These are phyloP conservation scores for Zelopaecilomyces penicillatus DNA, from an alignment of 2,329 filamentous ascomycete genomes.

Conservation along the genomic window DNA sequence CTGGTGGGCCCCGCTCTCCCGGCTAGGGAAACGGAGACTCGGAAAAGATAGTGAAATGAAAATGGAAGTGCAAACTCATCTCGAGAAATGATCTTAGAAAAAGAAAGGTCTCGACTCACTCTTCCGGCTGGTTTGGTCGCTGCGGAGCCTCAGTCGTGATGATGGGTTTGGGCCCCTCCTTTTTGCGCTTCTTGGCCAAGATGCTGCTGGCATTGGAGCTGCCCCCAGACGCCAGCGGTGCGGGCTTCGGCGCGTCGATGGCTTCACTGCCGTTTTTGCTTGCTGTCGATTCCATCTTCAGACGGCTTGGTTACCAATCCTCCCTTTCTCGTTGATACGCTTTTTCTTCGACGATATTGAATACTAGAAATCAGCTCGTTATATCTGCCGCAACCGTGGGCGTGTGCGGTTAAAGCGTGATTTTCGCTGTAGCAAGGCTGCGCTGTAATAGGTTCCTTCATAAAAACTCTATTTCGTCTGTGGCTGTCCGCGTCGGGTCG, in stretches of 20 bases:
- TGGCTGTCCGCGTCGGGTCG: too few species aligned
- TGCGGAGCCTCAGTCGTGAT: conserved; percentile 55
- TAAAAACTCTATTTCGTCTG: too few species aligned
- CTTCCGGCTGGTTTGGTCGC: conserved; percentile 8
- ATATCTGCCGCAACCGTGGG: too few species aligned
- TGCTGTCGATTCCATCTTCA: background rate
- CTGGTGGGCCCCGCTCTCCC: too few species aligned
- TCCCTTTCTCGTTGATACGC: background rate
- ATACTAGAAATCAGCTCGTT: too few species aligned
- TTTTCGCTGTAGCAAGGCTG: too few species aligned
- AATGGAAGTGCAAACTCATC: background rate
- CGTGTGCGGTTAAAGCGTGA: too few species aligned
- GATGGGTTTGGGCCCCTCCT: conserved; percentile 66
- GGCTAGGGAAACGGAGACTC: too few species aligned
- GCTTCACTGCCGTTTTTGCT: conserved; percentile 23
- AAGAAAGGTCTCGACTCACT: conserved; percentile 27
- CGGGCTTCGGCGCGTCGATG: conserved; percentile 23
- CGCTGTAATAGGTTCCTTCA: too few species aligned
- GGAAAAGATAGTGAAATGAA: too few species aligned
- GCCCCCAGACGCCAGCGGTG: conserved; percentile 6
- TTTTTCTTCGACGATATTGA: too few species aligned
- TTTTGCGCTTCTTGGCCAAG: conserved; percentile 62
- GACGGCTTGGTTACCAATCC: background rate
- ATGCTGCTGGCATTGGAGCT: conserved; percentile 22
- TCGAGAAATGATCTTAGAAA: conserved; percentile 5